Evolutionary conservation across 2,329 filamentous ascomycete genomes (phyloP), one percentile per base, ranked within the genome.

Genomic region (Neospermospora avenae): DNA sequence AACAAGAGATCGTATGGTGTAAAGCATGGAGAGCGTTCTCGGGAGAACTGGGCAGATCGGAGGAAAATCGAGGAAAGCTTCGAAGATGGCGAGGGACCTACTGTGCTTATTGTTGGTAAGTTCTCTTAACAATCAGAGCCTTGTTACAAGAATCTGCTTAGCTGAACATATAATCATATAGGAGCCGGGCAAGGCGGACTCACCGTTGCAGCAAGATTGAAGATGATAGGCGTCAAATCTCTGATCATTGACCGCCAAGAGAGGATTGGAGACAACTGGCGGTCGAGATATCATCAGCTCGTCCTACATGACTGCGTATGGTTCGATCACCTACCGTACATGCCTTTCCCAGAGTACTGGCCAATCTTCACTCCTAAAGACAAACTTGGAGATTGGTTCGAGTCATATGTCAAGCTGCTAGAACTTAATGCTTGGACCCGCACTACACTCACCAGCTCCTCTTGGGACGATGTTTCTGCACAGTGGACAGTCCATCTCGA

Each of bases 341-440:
- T 90, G 3, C 74, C 76, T 0, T 90, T 89, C 69, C 87, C 87
- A 0, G 69, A 78, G 0, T 79, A 80, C 55, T 90, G 87, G 87
- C 87, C 87, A 3, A 75, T 87, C 13, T 90, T 88, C 71, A 88
- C 86, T 0, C 85, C 86, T 4, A 90, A 89, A 69, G 86, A 90
- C 71, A 90, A 90, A 68, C 75, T 89, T 0, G 87, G 79, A 1
- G 84, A 88, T 45, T 90, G 84, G 74, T 85, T 90, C 62, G 86
- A 89, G 64, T 75, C 80, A 0, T 90, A 90, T 64, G 86, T 81
- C 0, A 80, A 76, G 4, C 72, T 84, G 0, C 76, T 90, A n/a
- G 87, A 90, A 66, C 78, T 90, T 42, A 87, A 89, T 62, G 80
- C 88, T 25, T 89, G 86, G 87, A 82, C 77, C 0, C 74, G 72